Base-by-base conservation (phyloP, 768 basidiomycete genomes). In the Gloeostereum incarnatum region DNA sequence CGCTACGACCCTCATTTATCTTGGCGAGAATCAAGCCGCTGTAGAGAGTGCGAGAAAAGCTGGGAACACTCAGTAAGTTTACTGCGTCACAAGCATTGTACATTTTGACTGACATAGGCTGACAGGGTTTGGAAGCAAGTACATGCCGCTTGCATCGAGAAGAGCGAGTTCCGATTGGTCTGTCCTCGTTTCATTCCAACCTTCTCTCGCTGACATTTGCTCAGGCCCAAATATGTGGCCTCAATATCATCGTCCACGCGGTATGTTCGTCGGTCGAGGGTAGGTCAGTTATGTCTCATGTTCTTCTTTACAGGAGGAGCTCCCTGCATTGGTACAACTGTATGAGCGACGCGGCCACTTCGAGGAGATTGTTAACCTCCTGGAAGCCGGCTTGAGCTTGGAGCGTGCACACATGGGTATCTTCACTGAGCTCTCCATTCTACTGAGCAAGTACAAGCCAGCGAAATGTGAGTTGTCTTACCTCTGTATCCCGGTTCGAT, bases 11-110 rank as follows among this genome's bases (percentile, higher is more conserved):
- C 76, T 98, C 52, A 97, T 99, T 55, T 99, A 99, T 62, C 75
- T 99, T 30, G 89, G 90, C 27, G 94, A 99, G 64, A 96, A 97
- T 56, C 96, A 98, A 58, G 78, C 90, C 35, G 96, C 96, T 16
- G 96, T 99, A 8, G 96, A 99, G 61, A 96, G 94, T 47, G 96
- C 96, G n/a, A 73, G 96, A 39, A 99, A 99, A 58, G 96, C 96
- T 10, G 96, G 96, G 8, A 98, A 98, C 54, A 99, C 96, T 4
- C 94, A 98, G 89, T 90, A 47, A 51, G 82, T 66, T 42, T 18
- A 20, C 35, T 29, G 5, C 17, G 27, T 31, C 14, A 20, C 10
- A 34, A 2, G 4, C 29, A 8, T 9, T 36, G 4, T 29, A 11
- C 18, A 30, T 21, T 27, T 32, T 35, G 44, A 22, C 37, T 53